These are phyloP conservation scores for Ascochyta koolunga DNA, from an alignment of 2,329 filamentous ascomycete species.

Conservation along the genomic window DNA sequence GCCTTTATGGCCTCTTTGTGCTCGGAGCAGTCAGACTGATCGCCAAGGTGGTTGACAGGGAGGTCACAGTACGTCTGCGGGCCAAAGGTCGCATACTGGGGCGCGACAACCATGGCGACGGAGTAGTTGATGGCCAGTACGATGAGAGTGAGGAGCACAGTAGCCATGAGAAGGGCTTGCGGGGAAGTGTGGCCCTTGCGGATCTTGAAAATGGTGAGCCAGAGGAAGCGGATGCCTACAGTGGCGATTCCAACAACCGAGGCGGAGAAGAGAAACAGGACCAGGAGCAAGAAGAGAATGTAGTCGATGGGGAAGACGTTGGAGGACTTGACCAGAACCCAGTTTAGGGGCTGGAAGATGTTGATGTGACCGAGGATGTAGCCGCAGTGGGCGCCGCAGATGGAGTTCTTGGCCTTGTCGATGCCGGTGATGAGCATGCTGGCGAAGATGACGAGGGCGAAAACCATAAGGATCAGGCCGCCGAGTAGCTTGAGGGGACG, in stretches of 20 bases:
- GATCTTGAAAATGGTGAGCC: constrained; percentile 92
- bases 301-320: constrained; percentile 92
- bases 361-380: constrained; percentile 89
- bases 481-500: constrained; percentile 87
- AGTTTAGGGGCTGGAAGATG: constrained; percentile 95
- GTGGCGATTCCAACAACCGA: constrained; percentile 85
- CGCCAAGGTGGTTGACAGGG: constrained; percentile 64
- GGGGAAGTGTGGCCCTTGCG: constrained; percentile 87
- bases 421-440: constrained; percentile 96
- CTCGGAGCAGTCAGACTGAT: constrained; percentile 76
- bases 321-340: constrained; percentile 79
- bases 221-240: constrained; percentile 93
- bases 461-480: constrained; percentile 75
- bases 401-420: constrained; percentile 94
- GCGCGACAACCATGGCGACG: constrained; percentile 90
- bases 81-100: constrained; percentile 92
- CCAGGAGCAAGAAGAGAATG: constrained; percentile 80
- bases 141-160: constrained; percentile 87
- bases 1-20: constrained; percentile 75
- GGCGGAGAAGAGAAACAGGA: constrained; percentile 86
- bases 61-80: constrained; percentile 92
- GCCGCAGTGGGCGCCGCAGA: constrained; percentile 88
- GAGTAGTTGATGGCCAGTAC: constrained; percentile 92
- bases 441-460: constrained; percentile 78
- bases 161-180: constrained; percentile 88